phyloP scores from a whole-genome alignment of 2,329 filamentous ascomycete genomes.

The Sphaerulina musiva region DNA sequence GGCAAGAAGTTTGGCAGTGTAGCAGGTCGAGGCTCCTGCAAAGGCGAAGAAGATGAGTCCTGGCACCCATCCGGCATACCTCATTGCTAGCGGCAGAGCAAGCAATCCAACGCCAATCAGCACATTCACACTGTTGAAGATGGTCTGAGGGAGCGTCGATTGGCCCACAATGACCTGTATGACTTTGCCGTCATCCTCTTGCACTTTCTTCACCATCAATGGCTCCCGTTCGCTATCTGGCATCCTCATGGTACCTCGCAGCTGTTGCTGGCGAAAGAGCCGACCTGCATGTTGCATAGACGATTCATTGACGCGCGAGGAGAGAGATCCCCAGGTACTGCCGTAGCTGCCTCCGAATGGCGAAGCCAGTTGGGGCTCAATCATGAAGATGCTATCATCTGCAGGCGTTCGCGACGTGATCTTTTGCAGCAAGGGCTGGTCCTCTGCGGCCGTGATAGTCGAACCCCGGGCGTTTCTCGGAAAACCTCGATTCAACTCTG shows the following conservation, averaged over 20 bases:
- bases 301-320: constrained; percentile 51
- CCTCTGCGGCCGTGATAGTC: constrained; percentile 13
- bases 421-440: constrained; percentile 26
- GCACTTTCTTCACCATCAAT: constrained; percentile 79
- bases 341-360: constrained; percentile 67
- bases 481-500: constrained; percentile 17
- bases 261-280: constrained; percentile 44
- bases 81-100: constrained; percentile 79
- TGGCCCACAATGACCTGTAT: constrained; percentile 82
- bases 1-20: constrained; percentile 77
- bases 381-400: constrained; percentile 42
- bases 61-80: constrained; percentile 80
- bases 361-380: constrained; percentile 54
- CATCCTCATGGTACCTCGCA: constrained; percentile 35
- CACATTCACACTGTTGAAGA: constrained; percentile 95
- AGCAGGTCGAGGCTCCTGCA: constrained; percentile 69
- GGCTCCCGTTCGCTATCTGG: constrained; percentile 54
- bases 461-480: constrained; percentile 5
- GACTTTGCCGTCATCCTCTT: constrained; percentile 75
- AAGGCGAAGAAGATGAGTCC: constrained; percentile 69
- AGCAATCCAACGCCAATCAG: constrained; percentile 85
- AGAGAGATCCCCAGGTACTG: constrained; percentile 54
- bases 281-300: constrained; percentile 52
- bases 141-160: constrained; percentile 89
- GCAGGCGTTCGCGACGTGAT: constrained; percentile 23